Evolutionary conservation across 2,329 filamentous ascomycete species (phyloP), one percentile per base, ranked within the genome.

Genomic region (Sodiomyces alkalinus): DNA sequence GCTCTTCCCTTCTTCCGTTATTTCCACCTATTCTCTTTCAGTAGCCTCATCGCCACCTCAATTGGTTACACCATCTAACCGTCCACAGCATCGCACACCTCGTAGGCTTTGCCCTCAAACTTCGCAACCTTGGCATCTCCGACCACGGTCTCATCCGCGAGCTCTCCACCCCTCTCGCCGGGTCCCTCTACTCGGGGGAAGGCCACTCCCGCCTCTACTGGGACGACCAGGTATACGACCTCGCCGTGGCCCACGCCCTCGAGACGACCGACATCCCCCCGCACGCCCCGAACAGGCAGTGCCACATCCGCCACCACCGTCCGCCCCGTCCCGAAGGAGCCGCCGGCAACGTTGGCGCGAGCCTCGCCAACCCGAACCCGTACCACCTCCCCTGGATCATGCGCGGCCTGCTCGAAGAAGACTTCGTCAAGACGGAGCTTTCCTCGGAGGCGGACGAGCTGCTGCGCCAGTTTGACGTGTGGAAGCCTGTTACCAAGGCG

Each of bases 371-470:
- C 32, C 57, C 75, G 11, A 96, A 94, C 43, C 87, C 87, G 0
- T 96, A 87, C 45, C 77, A 90, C 31, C 59, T 98, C 10, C 90
- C 90, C 0, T 98, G 92, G 76, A 87, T 90, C 19, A 90, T 98
- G 75, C 72, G 90, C 6, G 90, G 90, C 1, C 57, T 98, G 32
- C 56, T 98, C 3, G 90, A 96, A 48, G 90, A 98, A 49, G 79
- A 90, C 12, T 74, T 83, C 43, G 87, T 96, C 15, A 85, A 80
- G 49, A 80, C 72, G 14, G 80, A 92, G 46, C 56, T 92, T 12
- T 71, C 71, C 18, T 55, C 64, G 2, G 90, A 98, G 54, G 83
- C 82, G 6, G 68, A 70, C 34, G 70, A 83, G 44, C 53, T 98
- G 28, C 58, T 98, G n/a, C 63, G 62, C 34, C 74, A 92, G 50